Conservation (phyloP, 371 early-diverging fungal genomes). For the Dinochytrium kinnereticum region DNA sequence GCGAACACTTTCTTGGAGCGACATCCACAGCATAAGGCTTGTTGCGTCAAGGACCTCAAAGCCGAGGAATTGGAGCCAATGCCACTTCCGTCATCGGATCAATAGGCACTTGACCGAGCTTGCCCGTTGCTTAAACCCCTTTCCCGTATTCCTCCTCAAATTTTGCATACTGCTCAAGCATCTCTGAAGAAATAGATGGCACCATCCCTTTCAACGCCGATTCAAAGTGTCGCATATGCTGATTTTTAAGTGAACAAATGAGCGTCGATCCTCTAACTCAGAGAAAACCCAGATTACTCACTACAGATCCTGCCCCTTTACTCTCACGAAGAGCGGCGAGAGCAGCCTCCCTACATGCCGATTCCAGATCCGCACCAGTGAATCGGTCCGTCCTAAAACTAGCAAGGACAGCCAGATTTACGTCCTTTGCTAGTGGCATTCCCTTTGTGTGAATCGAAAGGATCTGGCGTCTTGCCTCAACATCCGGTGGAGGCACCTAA, state of each 20-base stretch:
- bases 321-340: conserved; percentile 70
- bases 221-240: not conserved
- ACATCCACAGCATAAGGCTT: not conserved
- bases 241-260: no score
- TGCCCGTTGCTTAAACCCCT: not conserved
- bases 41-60: not conserved
- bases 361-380: conserved; percentile 97
- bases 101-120: not conserved
- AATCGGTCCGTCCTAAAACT: conserved; percentile 73
- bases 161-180: not conserved
- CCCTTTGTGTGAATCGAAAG: conserved; percentile 80
- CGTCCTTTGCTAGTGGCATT: conserved; percentile 73
- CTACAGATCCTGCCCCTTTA: conserved; percentile 23
- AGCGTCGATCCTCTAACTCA: no score
- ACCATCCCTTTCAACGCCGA: not conserved
- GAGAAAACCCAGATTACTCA: no score
- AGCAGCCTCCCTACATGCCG: conserved; percentile 96
- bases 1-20: not conserved
- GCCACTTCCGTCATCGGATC: not conserved
- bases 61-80: not conserved
- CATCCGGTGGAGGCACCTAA: conserved; percentile 87
- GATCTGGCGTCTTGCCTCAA: conserved; percentile 78
- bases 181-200: not conserved
- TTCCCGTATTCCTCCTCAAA: not conserved
- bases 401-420: conserved; percentile 76